Percentiles rank a stretch among this genome's conserved stretches.
These are phyloP conservation scores for Suhomyces coccinellae DNA, from an alignment of 1,139 yeast species.

Conservation along the genomic window DNA sequence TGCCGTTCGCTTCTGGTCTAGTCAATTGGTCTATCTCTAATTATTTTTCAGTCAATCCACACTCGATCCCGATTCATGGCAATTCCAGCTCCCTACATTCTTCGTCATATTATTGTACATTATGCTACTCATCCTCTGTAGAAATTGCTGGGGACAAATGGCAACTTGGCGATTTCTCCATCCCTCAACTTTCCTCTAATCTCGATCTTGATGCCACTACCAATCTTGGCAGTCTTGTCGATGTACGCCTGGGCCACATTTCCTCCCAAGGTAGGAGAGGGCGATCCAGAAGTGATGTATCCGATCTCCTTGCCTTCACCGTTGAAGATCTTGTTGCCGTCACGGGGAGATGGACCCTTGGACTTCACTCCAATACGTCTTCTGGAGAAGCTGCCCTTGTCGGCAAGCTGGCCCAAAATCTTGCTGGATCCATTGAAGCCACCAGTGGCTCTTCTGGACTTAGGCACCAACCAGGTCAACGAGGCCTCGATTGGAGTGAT, in stretches of 20 bases:
- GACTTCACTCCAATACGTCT: slow-evolving; percentile 75
- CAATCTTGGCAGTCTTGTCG: slow-evolving; percentile 72
- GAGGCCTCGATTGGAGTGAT: slow-evolving; percentile 88
- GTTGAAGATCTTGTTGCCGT: slow-evolving; percentile 65
- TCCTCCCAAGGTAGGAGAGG: slow-evolving; percentile 82
- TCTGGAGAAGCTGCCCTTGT: slow-evolving; percentile 55
- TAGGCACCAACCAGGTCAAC: slow-evolving; percentile 85
- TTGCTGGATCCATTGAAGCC: slow-evolving; percentile 77
- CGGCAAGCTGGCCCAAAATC: slow-evolving; percentile 68
- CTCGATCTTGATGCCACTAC: slow-evolving; percentile 71
- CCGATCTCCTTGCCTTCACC: slow-evolving; percentile 60
- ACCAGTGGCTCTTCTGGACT: slow-evolving; percentile 61
- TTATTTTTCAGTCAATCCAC: too few relatives aligned
- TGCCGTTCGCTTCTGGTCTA: too few relatives aligned
- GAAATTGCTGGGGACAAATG: slow-evolving; percentile 76
- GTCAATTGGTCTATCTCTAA: too few relatives aligned
- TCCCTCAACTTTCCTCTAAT: slow-evolving; percentile 83
- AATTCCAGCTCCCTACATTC: too few relatives aligned
- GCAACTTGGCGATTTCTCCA: slow-evolving; percentile 75
- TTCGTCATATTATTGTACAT: neutral
- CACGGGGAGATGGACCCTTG: slow-evolving; percentile 92
- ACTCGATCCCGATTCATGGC: too few relatives aligned
- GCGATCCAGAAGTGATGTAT: slow-evolving; percentile 81
- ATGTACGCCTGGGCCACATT: slow-evolving; percentile 93
- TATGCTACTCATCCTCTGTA: slow-evolving; percentile 38